Base-by-base conservation (phyloP, 176 grass and related monocot species). In the Oryza brachyantha region DNA sequence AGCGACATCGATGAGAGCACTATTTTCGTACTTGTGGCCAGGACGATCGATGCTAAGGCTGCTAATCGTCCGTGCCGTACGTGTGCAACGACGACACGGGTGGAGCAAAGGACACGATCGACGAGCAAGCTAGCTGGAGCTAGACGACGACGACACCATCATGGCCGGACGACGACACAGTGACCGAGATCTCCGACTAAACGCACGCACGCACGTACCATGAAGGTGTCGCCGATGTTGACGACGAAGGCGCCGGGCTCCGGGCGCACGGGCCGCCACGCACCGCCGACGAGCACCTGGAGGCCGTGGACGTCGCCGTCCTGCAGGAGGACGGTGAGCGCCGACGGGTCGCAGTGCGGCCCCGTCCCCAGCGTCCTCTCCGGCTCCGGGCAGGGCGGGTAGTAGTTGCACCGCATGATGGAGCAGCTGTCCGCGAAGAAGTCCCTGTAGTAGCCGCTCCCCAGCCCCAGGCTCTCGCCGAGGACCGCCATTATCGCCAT, bases 161-260 rank as follows among this genome's bases (percentile, higher is more conserved):
- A 46, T 46, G 43, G 13, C 41, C 41, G 41, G 41, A 46, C 43
- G 3, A 45, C 42, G 42, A 42, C 42, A 17, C 43, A 4, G 4
- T 14, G 43, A 24, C 24, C n/a, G 52, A 57, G n/a, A 57, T 57
- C n/a, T 17, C 34, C 32, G 22, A 60, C 3, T 13, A 29, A 37
- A 68, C 86, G 31, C 37, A 68, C 86, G 41, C 54, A 68, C 86
- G 31, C 37, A 68, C 86, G 41, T 85, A 93, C 94, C 91, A 86
- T 91, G 81, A 97, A 97, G 7, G 91, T 91, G 78, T 97, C 91
- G 10, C 94, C 94, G 69, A 93, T 93, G 82, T 87, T 97, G 81
- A 93, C 45, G 27, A 93, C 81, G 17, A 97, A 72, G 7, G 89
- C 82, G 32, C 86, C 69, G 21, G 84, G 67, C 66, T 85, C 55